These are phyloP conservation scores for Neurospora sp. DNA, from an alignment of 495 filamentous ascomycete genomes.

Conservation along the genomic window DNA sequence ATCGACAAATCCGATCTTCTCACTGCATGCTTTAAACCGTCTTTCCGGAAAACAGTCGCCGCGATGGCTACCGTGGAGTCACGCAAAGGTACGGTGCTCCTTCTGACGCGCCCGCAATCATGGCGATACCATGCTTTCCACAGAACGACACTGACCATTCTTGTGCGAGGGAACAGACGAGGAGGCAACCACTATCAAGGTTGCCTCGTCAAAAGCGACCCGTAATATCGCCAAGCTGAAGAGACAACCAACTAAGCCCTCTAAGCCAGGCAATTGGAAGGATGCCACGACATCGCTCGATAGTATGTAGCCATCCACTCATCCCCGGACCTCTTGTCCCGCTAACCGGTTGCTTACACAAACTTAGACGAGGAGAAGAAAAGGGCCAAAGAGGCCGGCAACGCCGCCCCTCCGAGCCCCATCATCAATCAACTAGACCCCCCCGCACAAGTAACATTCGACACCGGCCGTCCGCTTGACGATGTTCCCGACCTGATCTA, in stretches of 20 bases:
- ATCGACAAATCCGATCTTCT: background rate
- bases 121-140: background rate
- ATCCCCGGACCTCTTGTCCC: background rate
- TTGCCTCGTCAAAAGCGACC: constrained; percentile 39
- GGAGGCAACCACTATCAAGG: constrained; percentile 44
- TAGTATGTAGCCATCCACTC: constrained; percentile 32
- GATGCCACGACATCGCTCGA: constrained; percentile 37
- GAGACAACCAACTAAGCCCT: constrained; percentile 48
- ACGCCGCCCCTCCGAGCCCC: constrained; percentile 35
- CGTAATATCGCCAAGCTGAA: constrained; percentile 53
- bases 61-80: constrained; percentile 19
- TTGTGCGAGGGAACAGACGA: constrained; percentile 24
- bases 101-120: background rate
- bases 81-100: constrained; percentile 18
- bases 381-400: constrained; percentile 32
- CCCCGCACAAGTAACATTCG: constrained; percentile 56
- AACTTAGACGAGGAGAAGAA: constrained; percentile 32
- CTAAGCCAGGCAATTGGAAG: constrained; percentile 46
- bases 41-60: constrained; percentile 7
- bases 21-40: constrained; percentile 1
- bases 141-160: background rate
- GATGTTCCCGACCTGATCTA: constrained; percentile 56
- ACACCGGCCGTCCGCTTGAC: constrained; percentile 62
- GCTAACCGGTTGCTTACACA: background rate
- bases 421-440: constrained; percentile 67